Percentiles rank a stretch among this genome's conserved stretches.
phyloP scores from a whole-genome alignment of 768 basidiomycete species.

The Auricularia auricula-judae region DNA sequence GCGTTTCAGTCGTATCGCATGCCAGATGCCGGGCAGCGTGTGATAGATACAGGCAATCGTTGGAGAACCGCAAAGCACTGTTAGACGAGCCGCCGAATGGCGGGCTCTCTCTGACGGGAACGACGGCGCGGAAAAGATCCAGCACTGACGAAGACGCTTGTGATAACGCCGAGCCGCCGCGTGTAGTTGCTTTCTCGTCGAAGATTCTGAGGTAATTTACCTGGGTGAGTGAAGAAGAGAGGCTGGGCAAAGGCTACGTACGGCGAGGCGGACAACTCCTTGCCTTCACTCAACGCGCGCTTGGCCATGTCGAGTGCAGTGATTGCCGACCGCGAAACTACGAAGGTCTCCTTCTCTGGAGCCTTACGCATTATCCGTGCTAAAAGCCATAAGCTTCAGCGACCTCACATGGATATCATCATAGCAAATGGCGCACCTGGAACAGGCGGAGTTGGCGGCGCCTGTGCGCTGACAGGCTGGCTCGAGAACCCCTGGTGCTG shows the following conservation, averaged over 20 bases:
- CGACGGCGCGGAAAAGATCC: constrained; percentile 71
- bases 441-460: neutral
- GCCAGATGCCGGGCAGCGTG: constrained; percentile 25
- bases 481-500: neutral
- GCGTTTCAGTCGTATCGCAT: constrained; percentile 26
- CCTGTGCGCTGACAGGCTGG: neutral
- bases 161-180: constrained; percentile 29
- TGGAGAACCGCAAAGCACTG: constrained; percentile 62
- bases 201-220: constrained; percentile 4
- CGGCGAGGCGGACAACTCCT: constrained; percentile 45
- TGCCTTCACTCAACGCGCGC: constrained; percentile 55
- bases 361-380: neutral
- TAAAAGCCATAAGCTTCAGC: neutral
- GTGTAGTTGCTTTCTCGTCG: neutral
- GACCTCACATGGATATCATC: neutral
- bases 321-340: constrained; percentile 47
- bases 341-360: constrained; percentile 41
- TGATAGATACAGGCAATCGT: constrained; percentile 63
- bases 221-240: constrained; percentile 7
- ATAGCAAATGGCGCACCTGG: neutral
- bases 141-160: constrained; percentile 55
- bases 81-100: constrained; percentile 38
- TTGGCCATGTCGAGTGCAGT: constrained; percentile 46
- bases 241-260: constrained; percentile 9
- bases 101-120: constrained; percentile 49